A percentile compares a stretch with the other conserved stretches of the same genome.
phyloP scores from a whole-genome alignment of 805 yeast species.

The Candida alai region DNA sequence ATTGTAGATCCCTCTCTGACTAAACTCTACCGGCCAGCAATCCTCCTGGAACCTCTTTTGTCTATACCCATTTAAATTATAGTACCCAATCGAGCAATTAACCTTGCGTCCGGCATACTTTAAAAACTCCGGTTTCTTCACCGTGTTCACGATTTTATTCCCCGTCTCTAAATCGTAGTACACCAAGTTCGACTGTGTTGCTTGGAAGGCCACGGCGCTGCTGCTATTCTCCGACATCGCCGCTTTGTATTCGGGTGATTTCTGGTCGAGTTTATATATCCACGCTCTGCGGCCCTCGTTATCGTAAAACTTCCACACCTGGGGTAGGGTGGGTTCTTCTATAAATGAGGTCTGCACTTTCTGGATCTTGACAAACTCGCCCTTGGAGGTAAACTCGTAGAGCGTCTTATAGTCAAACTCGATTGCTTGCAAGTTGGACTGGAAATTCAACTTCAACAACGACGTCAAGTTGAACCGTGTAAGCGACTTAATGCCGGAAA shows the following conservation, averaged over 20 bases:
- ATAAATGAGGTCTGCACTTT: constrained; percentile 28
- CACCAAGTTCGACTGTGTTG: constrained; percentile 36
- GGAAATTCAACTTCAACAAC: constrained; percentile 26
- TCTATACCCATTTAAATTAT: constrained; percentile 27
- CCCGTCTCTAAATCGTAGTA: constrained; percentile 65
- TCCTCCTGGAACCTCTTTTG: constrained; percentile 5
- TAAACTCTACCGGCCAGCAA: constrained; percentile 49
- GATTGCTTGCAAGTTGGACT: constrained; percentile 46
- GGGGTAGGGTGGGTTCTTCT: constrained; percentile 23
- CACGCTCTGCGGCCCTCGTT: constrained; percentile 78
- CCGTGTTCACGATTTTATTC: constrained; percentile 47
- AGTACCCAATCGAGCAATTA: constrained; percentile 52
- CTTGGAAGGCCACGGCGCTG: not conserved
- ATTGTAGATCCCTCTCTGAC: constrained; percentile 53
- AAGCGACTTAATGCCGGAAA: constrained; percentile 59
- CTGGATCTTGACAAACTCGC: constrained; percentile 27
- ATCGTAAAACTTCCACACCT: constrained; percentile 50
- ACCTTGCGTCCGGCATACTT: constrained; percentile 52
- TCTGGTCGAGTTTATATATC: constrained; percentile 50
- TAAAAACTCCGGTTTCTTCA: constrained; percentile 45
- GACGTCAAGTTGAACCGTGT: constrained; percentile 50
- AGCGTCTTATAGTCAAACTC: constrained; percentile 63
- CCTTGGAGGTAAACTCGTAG: constrained; percentile 43
- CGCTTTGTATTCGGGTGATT: constrained; percentile 29
- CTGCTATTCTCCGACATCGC: constrained; percentile 17